Evolutionary conservation across 2,329 filamentous ascomycete genomes (phyloP).

Genomic region (Aquanectria penicillioides): DNA sequence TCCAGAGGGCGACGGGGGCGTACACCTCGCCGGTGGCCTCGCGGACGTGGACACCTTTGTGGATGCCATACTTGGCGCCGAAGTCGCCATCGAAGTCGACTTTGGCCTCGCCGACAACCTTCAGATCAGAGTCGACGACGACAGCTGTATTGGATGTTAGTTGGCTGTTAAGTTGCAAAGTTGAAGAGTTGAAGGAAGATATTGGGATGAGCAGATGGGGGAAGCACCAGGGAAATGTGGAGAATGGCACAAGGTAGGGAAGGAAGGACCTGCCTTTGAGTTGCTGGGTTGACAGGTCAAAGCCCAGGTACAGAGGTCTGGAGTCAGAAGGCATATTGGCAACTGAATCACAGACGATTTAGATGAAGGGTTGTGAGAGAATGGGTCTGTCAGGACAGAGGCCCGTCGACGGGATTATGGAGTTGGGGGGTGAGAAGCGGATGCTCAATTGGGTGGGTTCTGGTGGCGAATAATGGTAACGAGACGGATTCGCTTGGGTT

Average conservation of each 20-base stretch:
- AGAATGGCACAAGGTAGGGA: background rate
- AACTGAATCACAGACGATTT: background rate
- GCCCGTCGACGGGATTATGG: background rate
- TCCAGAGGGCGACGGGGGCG: conserved; percentile 92
- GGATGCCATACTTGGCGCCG: conserved; percentile 75
- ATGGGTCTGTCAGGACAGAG: conserved; percentile 1
- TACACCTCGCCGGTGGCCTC: conserved; percentile 87
- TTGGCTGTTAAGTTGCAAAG: background rate
- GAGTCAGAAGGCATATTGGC: conserved; percentile 29
- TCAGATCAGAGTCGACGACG: conserved; percentile 83
- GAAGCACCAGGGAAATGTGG: background rate
- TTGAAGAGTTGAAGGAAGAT: too few relatives aligned
- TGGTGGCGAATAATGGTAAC: background rate
- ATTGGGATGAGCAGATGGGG: background rate
- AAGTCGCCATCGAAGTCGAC: conserved; percentile 95
- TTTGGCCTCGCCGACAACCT: conserved; percentile 84
- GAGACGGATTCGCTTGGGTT: background rate
- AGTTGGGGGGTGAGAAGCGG: background rate
- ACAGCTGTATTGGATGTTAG: conserved; percentile 66
- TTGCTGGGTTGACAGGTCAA: conserved; percentile 97
- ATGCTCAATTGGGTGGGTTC: background rate
- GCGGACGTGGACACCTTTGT: conserved; percentile 88
- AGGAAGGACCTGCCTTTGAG: conserved; percentile 75
- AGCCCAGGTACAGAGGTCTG: conserved; percentile 82
- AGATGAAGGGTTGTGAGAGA: conserved; percentile 4